phyloP scores from a whole-genome alignment of 768 basidiomycete genomes.

The Amanita polypyramis region DNA sequence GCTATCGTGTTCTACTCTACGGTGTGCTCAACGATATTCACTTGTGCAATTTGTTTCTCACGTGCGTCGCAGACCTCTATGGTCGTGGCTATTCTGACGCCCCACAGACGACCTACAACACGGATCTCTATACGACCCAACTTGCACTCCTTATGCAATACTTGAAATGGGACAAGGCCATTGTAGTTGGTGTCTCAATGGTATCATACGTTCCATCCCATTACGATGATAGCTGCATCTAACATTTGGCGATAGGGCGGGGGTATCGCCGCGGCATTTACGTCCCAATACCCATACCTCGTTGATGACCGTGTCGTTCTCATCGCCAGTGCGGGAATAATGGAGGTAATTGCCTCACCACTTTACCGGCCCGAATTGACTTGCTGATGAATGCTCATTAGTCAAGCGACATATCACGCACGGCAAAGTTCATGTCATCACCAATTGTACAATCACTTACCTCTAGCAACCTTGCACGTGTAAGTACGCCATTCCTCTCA shows the following conservation, averaged over 20 bases:
- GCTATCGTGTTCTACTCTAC: constrained; percentile 69
- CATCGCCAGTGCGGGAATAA: constrained; percentile 59
- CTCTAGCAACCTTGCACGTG: constrained; percentile 51
- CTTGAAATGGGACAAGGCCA: constrained; percentile 57
- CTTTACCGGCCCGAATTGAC: constrained; percentile 1
- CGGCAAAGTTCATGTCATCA: constrained; percentile 69
- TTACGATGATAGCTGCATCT: constrained; percentile 1
- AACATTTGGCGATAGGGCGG: constrained; percentile 43
- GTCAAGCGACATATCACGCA: constrained; percentile 60
- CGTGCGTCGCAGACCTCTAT: constrained; percentile 49
- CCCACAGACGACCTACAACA: constrained; percentile 57
- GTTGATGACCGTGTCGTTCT: constrained; percentile 56
- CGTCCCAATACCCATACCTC: constrained; percentile 60
- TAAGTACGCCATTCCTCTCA: constrained; percentile 19
- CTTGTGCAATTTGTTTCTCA: neutral
- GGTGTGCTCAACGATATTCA: constrained; percentile 28
- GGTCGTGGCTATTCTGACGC: constrained; percentile 81
- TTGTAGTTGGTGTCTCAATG: constrained; percentile 70
- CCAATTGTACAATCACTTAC: constrained; percentile 61
- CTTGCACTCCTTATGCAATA: constrained; percentile 81
- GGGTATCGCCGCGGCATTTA: constrained; percentile 61
- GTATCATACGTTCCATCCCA: constrained; percentile 26
- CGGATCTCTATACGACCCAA: constrained; percentile 57
- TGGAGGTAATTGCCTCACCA: constrained; percentile 34
- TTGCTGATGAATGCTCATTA: constrained; percentile 14